Evolutionary conservation across 2,329 filamentous ascomycete species (phyloP).

Genomic region (Botrytis fragariae): DNA sequence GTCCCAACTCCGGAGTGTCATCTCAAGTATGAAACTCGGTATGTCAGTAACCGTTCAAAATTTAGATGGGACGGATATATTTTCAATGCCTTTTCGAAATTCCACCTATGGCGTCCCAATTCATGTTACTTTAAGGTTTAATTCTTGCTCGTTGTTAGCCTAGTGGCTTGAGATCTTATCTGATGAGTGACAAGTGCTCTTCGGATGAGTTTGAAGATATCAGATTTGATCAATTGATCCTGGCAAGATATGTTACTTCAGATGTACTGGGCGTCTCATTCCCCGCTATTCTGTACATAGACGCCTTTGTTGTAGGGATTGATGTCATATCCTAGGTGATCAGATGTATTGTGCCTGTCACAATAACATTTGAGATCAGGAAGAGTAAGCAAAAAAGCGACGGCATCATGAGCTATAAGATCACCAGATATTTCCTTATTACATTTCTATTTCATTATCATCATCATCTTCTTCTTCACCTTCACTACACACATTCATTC

Average conservation of each 20-base stretch:
- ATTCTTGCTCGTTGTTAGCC: neutral
- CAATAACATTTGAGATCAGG: neutral
- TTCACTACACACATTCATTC: slow-evolving; percentile 5
- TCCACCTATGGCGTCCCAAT: neutral
- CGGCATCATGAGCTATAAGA: slow-evolving; percentile 23
- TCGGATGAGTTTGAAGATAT: neutral
- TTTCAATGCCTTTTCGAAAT: neutral
- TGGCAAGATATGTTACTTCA: neutral
- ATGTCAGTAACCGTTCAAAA: neutral
- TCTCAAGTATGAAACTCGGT: slow-evolving; percentile 18
- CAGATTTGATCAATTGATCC: neutral
- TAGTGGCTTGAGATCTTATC: neutral
- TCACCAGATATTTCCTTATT: slow-evolving; percentile 27
- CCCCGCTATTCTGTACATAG: neutral
- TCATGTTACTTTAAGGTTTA: neutral
- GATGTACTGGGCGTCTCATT: slow-evolving; percentile 10
- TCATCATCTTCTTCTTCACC: neutral
- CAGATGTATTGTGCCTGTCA: neutral
- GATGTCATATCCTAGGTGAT: neutral
- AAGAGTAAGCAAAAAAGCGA: neutral
- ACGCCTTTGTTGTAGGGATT: neutral
- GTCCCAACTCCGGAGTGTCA: neutral
- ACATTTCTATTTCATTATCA: slow-evolving; percentile 28
- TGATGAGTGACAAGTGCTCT: slow-evolving; percentile 1
- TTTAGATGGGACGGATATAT: neutral